A percentile compares a stretch with the other conserved stretches of the same genome.
Evolutionary conservation across 345 rosid species (phyloP).

Genomic region (Citrus glauca): DNA sequence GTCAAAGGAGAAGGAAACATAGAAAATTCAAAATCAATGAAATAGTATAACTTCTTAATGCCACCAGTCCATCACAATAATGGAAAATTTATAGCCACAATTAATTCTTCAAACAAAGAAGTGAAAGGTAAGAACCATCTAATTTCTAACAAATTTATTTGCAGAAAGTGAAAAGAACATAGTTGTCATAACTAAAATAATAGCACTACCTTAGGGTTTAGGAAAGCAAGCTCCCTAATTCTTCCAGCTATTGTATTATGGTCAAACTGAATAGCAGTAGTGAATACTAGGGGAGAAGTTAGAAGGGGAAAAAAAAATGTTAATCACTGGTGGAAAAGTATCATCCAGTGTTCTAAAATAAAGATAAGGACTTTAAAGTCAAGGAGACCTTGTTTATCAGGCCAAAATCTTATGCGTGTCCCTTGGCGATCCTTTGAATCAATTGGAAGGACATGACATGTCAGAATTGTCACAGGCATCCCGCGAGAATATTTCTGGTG

Average conservation of each 20-base stretch:
- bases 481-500: slow-evolving; percentile 87
- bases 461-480: slow-evolving; percentile 61
- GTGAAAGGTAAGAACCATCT: background rate
- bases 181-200: slow-evolving; percentile 6
- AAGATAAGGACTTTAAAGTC: slow-evolving; percentile 1
- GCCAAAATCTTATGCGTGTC: slow-evolving; percentile 88
- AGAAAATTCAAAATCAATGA: background rate
- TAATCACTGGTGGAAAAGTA: slow-evolving; percentile 11
- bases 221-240: slow-evolving; percentile 92
- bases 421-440: slow-evolving; percentile 65
- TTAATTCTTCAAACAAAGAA: background rate
- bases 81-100: background rate
- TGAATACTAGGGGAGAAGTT: slow-evolving; percentile 58
- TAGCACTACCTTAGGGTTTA: slow-evolving; percentile 75
- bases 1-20: background rate
- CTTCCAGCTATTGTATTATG: slow-evolving; percentile 82
- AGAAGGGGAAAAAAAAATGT: slow-evolving; percentile 3
- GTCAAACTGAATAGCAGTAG: slow-evolving; percentile 83
- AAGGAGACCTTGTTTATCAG: slow-evolving; percentile 82
- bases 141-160: background rate
- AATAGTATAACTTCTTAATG: slow-evolving; percentile 8
- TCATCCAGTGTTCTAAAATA: background rate
- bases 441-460: slow-evolving; percentile 43
- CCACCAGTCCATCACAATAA: background rate
- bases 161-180: background rate